Percentiles rank a stretch among this genome's conserved stretches.
These are phyloP conservation scores for Sporothrix phasma DNA, from an alignment of 2,329 filamentous ascomycete species.

Conservation along the genomic window DNA sequence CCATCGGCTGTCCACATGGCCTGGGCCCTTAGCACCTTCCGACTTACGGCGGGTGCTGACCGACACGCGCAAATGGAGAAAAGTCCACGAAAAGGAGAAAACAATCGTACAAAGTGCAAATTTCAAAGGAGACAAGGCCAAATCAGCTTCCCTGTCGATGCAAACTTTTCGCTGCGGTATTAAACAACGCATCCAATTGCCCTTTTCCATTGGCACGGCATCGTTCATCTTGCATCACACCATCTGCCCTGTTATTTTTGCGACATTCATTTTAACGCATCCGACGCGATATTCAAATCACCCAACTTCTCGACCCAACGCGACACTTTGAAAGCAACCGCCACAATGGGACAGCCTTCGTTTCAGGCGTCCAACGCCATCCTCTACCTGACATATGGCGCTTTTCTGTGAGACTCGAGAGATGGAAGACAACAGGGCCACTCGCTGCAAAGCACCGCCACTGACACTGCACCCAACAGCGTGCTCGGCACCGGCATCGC, in stretches of 20 bases:
- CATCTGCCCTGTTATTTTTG: not conserved
- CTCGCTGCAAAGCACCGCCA: not conserved
- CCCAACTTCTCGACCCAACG: not conserved
- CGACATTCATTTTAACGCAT: not conserved
- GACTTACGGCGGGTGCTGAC: conserved; percentile 3
- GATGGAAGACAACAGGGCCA: not conserved
- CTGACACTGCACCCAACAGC: conserved; percentile 31
- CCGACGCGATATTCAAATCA: not conserved
- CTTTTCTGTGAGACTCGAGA: conserved; percentile 55
- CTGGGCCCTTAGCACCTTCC: conserved; percentile 3
- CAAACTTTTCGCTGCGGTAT: not conserved
- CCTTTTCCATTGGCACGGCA: not conserved
- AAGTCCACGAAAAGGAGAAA: not conserved
- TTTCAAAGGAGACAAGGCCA: not conserved
- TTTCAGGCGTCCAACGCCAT: conserved; percentile 70
- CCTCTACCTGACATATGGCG: conserved; percentile 69
- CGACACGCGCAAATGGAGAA: not conserved
- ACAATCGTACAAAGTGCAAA: not conserved
- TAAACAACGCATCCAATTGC: conserved; percentile 1
- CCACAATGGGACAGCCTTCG: conserved; percentile 62
- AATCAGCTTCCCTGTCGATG: not conserved
- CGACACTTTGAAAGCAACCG: not conserved
- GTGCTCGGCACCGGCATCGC: conserved; percentile 51
- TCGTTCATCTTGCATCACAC: not conserved
- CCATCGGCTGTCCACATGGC: conserved; percentile 3